phyloP scores from a whole-genome alignment of 2,329 filamentous ascomycete species.

The Mollisiaceae sp. region DNA sequence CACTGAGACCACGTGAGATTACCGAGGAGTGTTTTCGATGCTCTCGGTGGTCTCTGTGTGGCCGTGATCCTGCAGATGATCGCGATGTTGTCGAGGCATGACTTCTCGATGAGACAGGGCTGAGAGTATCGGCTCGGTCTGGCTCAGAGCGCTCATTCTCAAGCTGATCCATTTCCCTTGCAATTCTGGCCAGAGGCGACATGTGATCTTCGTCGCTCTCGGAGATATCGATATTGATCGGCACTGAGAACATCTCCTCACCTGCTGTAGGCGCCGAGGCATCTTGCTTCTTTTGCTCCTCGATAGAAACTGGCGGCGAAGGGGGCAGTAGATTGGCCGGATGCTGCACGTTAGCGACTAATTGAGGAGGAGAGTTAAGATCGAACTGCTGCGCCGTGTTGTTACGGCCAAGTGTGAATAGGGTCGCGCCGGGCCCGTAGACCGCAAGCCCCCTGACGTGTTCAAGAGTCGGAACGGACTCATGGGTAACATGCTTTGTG shows the following conservation, averaged over 20 bases:
- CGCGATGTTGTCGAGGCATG: constrained; percentile 50
- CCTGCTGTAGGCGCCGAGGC: constrained; percentile 26
- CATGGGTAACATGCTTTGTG: constrained; percentile 95
- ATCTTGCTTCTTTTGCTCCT: constrained; percentile 63
- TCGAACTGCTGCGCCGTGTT: constrained; percentile 96
- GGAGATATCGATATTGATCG: constrained; percentile 63
- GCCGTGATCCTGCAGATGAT: constrained; percentile 60
- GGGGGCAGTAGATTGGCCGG: constrained; percentile 78
- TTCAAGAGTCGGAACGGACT: constrained; percentile 83
- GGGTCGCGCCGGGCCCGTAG: constrained; percentile 85
- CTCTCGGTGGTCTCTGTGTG: constrained; percentile 41
- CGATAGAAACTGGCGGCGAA: constrained; percentile 80
- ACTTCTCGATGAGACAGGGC: constrained; percentile 43
- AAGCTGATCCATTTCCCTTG: constrained; percentile 65
- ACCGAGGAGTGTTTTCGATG: constrained; percentile 54
- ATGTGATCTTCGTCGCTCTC: constrained; percentile 79
- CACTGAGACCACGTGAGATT: constrained; percentile 60
- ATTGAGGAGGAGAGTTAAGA: constrained; percentile 77
- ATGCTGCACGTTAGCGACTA: constrained; percentile 89
- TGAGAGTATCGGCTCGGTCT: constrained; percentile 40
- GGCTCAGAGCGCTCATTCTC: constrained; percentile 38
- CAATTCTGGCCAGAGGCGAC: constrained; percentile 76
- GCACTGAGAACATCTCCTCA: constrained; percentile 53
- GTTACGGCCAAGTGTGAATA: constrained; percentile 89
- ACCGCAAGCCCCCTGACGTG: constrained; percentile 82